Evolutionary conservation across 2,329 filamentous ascomycete species (phyloP).

Genomic region (Xylariaceae sp.): DNA sequence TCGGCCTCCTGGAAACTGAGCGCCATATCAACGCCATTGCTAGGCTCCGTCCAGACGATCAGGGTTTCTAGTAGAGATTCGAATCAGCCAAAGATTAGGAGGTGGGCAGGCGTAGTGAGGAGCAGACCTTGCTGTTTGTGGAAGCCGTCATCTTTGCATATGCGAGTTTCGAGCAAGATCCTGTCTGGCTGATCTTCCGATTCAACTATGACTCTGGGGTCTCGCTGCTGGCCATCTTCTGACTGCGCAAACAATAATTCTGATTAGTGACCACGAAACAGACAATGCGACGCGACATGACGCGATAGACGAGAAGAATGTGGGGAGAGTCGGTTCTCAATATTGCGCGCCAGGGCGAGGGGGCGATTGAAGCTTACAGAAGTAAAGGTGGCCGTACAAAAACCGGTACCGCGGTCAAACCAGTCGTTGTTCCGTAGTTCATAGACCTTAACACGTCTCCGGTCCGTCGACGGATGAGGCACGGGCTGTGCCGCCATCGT

Average conservation of each 20-base stretch:
- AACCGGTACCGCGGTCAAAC: conserved; percentile 96
- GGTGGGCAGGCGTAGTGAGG: conserved; percentile 5
- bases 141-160: conserved; percentile 90
- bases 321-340: background rate
- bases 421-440: conserved; percentile 98
- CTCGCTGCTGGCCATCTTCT: conserved; percentile 61
- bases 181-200: conserved; percentile 87
- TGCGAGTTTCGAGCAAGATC: conserved; percentile 80
- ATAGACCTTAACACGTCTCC: conserved; percentile 93
- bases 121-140: conserved; percentile 90
- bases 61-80: conserved; percentile 65
- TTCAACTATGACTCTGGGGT: conserved; percentile 82
- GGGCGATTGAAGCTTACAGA: conserved; percentile 51
- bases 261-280: conserved; percentile 15
- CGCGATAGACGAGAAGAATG: background rate
- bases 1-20: conserved; percentile 97
- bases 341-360: conserved; percentile 1
- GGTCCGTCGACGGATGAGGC: conserved; percentile 63
- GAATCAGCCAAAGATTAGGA: conserved; percentile 9
- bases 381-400: conserved; percentile 74
- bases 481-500: conserved; percentile 66
- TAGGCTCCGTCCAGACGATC: conserved; percentile 92
- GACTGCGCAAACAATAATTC: conserved; percentile 35
- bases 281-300: conserved; percentile 4
- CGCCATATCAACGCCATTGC: conserved; percentile 88